Conservation (phyloP, 306 rosid genomes). For the Begonia fuchsioides region DNA sequence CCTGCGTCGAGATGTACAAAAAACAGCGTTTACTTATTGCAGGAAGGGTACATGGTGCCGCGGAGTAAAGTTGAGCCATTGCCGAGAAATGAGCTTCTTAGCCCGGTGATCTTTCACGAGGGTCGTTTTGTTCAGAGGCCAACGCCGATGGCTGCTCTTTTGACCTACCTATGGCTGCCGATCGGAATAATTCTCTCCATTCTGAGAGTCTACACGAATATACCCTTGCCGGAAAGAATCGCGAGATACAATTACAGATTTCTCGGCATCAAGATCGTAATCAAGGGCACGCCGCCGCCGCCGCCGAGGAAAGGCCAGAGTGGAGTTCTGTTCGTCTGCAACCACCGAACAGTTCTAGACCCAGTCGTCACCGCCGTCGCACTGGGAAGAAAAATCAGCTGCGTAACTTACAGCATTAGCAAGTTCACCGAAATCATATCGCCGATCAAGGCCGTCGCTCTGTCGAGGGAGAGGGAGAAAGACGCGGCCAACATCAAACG, state of each 20-base stretch:
- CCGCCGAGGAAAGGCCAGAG: slow-evolving; percentile 55
- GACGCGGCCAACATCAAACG: slow-evolving; percentile 63
- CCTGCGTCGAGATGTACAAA: too few relatives aligned
- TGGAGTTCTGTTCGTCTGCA: slow-evolving; percentile 73
- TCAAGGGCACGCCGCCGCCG: slow-evolving; percentile 79
- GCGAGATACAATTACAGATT: slow-evolving; percentile 64
- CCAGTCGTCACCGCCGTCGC: slow-evolving; percentile 72
- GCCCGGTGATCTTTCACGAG: slow-evolving; percentile 81
- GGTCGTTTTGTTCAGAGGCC: slow-evolving; percentile 83
- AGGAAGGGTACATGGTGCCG: slow-evolving; percentile 82
- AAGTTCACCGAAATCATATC: slow-evolving; percentile 71
- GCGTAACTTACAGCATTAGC: slow-evolving; percentile 88
- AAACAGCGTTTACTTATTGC: slow-evolving; percentile 7
- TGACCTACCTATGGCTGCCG: slow-evolving; percentile 77
- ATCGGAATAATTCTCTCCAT: slow-evolving; percentile 60
- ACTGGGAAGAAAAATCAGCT: slow-evolving; percentile 67
- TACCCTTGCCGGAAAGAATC: slow-evolving; percentile 59
- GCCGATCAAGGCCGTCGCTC: slow-evolving; percentile 71
- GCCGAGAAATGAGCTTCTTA: slow-evolving; percentile 61
- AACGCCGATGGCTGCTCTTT: slow-evolving; percentile 51
- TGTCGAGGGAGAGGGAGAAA: slow-evolving; percentile 71
- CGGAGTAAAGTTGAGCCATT: slow-evolving; percentile 43
- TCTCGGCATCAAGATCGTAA: slow-evolving; percentile 48
- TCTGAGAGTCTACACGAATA: slow-evolving; percentile 58
- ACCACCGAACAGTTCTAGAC: slow-evolving; percentile 80